A percentile compares a stretch with the other conserved stretches of the same genome.
phyloP scores from a whole-genome alignment of 257 asterid genomes.

The Solanum habrochaites region DNA sequence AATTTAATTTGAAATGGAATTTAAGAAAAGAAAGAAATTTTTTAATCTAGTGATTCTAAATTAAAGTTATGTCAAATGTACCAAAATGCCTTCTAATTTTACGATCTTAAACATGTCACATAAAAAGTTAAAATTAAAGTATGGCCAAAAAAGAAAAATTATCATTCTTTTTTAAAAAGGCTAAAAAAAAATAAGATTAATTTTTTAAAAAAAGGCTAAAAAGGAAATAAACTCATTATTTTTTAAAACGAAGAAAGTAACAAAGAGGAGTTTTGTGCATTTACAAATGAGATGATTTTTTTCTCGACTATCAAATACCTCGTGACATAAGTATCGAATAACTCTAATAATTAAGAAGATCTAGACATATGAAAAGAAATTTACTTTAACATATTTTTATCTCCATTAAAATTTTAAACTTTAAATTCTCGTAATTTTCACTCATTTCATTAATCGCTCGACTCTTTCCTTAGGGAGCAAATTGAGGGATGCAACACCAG shows the following conservation, averaged over 20 bases:
- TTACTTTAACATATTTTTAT: not conserved
- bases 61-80: no score
- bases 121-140: no score
- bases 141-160: no score
- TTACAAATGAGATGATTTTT: not conserved
- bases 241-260: not conserved
- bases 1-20: no score
- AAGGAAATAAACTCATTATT: no score
- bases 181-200: no score
- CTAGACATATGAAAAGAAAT: not conserved
- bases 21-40: no score
- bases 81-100: no score
- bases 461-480: not conserved
- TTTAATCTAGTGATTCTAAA: no score
- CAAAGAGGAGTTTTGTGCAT: not conserved
- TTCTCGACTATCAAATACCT: not conserved
- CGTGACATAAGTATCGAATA: not conserved
- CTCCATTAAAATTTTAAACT: not conserved
- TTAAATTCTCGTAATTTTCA: accelerated
- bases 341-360: not conserved
- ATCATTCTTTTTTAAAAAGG: no score
- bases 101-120: no score
- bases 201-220: no score
- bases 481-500: not conserved
- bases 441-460: not conserved